Base-by-base conservation (phyloP, 129 eudicot genomes). In the Kitagawia praeruptora region DNA sequence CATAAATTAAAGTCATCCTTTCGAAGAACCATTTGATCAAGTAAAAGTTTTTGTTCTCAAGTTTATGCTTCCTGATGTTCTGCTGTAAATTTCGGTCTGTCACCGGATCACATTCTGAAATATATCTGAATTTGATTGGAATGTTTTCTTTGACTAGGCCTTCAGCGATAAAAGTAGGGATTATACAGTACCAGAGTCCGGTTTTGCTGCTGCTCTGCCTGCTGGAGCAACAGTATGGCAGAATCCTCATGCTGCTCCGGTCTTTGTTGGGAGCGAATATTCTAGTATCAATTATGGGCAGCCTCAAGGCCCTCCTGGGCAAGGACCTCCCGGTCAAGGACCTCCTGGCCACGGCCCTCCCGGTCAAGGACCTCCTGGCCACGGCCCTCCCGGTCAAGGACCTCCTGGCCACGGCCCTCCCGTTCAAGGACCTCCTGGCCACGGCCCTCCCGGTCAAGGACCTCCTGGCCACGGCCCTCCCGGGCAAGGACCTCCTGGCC, bases 121-220 rank as follows among this genome's bases (percentile, higher is more conserved):
- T 34, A 34, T 34, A 34, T 34, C 37, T 34, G 2, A 67, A n/a
- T 75, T 78, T 70, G 47, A 75, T 82, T 40, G 44, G 40, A 37
- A 11, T 37, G 9, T 38, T 41, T 12, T n/a, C 64, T 27, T 27
- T 21, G 23, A 78, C 40, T 63, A 91, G 96, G 91, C 91, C 37
- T 82, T 78, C 82, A 87, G 90, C 83, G 96, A 89, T 79, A 91
- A 84, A 80, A 91, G 91, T 80, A 84, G 93, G 79, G 96, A 91
- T 75, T 91, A 87, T 86, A 91, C 93, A 49, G 78, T 91, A 48
- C 87, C 85, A 3, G 76, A 82, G 69, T 58, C 90, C 0, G 82
- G 83, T 70, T 25, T 83, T 49, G 34, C 84, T 79, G 75, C 90
- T 41, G 75, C 69, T 34, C 40, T 66, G 42, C 85, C 86, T 38